Conservation (phyloP, 108 stramenopile species). For the Fragilaria crotonensis region DNA sequence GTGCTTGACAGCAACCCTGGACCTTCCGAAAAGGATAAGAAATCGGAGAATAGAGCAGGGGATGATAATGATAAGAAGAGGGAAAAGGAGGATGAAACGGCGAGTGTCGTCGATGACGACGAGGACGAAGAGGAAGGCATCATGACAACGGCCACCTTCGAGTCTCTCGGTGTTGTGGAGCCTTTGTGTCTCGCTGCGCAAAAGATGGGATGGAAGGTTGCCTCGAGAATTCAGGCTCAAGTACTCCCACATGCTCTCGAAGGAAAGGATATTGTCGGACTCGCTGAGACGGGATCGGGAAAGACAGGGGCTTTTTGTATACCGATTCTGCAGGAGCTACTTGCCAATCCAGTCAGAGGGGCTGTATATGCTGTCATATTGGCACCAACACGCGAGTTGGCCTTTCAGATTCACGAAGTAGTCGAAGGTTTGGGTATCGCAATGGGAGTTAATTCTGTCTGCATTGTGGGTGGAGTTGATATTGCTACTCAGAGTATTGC, state of each 20-base stretch:
- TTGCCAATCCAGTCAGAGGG: conserved; percentile 68
- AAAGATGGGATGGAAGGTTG: conserved; percentile 86
- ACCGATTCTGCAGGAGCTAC: conserved; percentile 83
- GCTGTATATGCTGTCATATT: conserved; percentile 87
- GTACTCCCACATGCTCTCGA: conserved; percentile 85
- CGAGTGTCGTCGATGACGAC: conserved; percentile 1
- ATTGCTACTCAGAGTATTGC: conserved; percentile 91
- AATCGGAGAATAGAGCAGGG: no score
- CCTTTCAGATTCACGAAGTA: conserved; percentile 98
- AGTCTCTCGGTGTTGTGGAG: conserved; percentile 72
- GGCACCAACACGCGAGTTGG: conserved; percentile 98
- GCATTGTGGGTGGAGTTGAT: conserved; percentile 97
- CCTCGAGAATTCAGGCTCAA: conserved; percentile 89
- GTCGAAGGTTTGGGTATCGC: conserved; percentile 83
- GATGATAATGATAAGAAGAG: no score
- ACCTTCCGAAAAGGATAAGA: no score
- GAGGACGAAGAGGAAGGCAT: conserved; percentile 40
- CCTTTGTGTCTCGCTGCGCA: conserved; percentile 75
- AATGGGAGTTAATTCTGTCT: conserved; percentile 88
- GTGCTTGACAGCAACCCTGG: no score
- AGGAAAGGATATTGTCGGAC: conserved; percentile 84
- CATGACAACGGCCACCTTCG: conserved; percentile 73
- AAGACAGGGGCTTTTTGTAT: conserved; percentile 94
- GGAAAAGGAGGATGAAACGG: conserved; percentile 6
- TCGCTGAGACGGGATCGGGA: conserved; percentile 89